These are phyloP conservation scores for Cryptococcus maquisensis DNA, from an alignment of 1,284 basidiomycete genomes.

Conservation along the genomic window DNA sequence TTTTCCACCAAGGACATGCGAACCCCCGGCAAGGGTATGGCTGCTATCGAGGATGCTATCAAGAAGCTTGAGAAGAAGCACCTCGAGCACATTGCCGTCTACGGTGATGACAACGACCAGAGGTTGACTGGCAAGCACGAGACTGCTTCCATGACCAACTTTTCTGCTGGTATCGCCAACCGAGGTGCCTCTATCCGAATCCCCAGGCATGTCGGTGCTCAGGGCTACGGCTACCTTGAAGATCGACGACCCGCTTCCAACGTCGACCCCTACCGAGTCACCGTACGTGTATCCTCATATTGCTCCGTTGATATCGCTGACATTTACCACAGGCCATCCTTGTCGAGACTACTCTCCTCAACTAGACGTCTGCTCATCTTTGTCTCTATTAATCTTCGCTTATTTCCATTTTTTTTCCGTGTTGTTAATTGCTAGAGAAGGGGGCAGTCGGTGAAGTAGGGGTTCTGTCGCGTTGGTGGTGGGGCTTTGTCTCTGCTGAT, in stretches of 20 bases:
- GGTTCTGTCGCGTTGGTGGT: background rate
- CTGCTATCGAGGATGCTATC: conserved; percentile 89
- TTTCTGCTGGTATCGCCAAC: conserved; percentile 95
- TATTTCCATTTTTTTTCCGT: background rate
- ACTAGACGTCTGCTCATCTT: conserved; percentile 14
- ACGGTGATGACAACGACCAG: conserved; percentile 93
- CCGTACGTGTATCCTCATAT: background rate
- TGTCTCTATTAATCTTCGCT: background rate
- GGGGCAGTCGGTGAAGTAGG: background rate
- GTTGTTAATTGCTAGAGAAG: background rate
- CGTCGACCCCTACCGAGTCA: conserved; percentile 88
- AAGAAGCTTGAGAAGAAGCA: conserved; percentile 80
- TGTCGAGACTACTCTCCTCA: conserved; percentile 74
- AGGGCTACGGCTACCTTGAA: conserved; percentile 95
- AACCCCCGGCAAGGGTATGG: conserved; percentile 81
- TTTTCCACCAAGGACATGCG: conserved; percentile 90
- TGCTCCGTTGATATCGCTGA: conserved; percentile 39
- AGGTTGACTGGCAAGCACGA: conserved; percentile 88
- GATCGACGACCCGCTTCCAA: conserved; percentile 96
- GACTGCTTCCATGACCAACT: conserved; percentile 89
- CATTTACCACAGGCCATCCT: conserved; percentile 59
- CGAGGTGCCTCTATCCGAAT: conserved; percentile 82
- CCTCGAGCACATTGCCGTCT: conserved; percentile 89
- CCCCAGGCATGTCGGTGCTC: conserved; percentile 82
- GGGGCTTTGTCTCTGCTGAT: background rate